Percentiles rank a stretch among this genome's conserved stretches.
Conservation (phyloP, 495 filamentous ascomycete species). For the Penicillium bialowiezense region DNA sequence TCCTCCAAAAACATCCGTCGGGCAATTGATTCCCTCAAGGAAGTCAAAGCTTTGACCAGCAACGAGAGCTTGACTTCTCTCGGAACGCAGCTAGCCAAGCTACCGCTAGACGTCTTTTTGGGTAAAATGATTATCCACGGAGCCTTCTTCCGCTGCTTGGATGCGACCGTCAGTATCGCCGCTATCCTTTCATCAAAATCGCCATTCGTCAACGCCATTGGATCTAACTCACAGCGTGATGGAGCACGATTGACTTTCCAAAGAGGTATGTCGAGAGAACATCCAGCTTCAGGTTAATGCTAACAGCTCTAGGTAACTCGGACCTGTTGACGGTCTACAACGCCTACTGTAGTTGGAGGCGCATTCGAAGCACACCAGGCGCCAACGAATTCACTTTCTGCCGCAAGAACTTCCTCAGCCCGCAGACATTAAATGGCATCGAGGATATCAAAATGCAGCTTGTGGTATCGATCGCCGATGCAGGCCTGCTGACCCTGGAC, state of each 20-base stretch:
- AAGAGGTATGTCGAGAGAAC: conserved; percentile 40
- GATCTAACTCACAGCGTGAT: conserved; percentile 76
- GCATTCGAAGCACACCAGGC: conserved; percentile 62
- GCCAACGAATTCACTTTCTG: conserved; percentile 81
- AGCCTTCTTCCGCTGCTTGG: conserved; percentile 81
- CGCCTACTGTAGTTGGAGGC: conserved; percentile 85
- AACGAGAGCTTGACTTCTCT: conserved; percentile 82
- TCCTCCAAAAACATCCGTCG: conserved; percentile 86
- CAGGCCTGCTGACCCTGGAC: conserved; percentile 73
- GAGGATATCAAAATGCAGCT: conserved; percentile 94
- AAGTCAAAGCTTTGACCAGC: conserved; percentile 83
- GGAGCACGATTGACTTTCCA: conserved; percentile 72
- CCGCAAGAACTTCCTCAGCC: conserved; percentile 82
- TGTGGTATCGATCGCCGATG: conserved; percentile 73
- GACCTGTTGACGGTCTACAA: conserved; percentile 92
- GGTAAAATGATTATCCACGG: conserved; percentile 89
- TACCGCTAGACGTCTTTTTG: conserved; percentile 90
- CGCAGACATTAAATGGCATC: conserved; percentile 80
- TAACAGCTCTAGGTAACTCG: conserved; percentile 63
- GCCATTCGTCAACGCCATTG: conserved; percentile 83
- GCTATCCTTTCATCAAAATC: conserved; percentile 93
- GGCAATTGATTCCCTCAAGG: conserved; percentile 87
- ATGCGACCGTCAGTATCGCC: conserved; percentile 85
- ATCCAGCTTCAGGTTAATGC: neutral
- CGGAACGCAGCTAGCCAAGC: conserved; percentile 77